These are phyloP conservation scores for Pseudonitzschia multiseries DNA, from an alignment of 108 stramenopile genomes.

Conservation along the genomic window DNA sequence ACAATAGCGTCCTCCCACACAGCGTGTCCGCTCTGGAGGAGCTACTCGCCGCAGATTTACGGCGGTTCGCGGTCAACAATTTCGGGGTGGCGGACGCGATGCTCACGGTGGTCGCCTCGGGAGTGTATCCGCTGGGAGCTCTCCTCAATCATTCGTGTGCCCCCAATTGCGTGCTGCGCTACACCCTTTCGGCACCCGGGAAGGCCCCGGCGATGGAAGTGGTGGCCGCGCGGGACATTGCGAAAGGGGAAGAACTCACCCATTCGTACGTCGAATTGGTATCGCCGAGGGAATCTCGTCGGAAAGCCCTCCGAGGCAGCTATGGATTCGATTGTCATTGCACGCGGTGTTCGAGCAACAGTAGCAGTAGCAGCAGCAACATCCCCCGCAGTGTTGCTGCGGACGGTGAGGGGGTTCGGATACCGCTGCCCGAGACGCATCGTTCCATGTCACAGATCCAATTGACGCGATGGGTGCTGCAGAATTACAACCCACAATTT, in stretches of 20 bases:
- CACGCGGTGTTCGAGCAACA: conserved; percentile 39
- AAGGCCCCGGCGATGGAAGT: conserved; percentile 26
- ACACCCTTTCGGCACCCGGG: conserved; percentile 4
- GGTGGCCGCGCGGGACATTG: conserved; percentile 27
- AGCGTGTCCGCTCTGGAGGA: neutral
- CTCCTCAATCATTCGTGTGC: conserved; percentile 74
- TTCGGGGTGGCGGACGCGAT: conserved; percentile 65
- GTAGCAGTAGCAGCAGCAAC: too few species aligned
- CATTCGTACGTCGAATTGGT: conserved; percentile 70
- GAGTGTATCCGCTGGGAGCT: conserved; percentile 68
- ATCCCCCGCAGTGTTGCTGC: too few species aligned
- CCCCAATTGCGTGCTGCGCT: conserved; percentile 66
- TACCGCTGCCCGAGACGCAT: conserved; percentile 9
- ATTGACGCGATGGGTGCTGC: conserved; percentile 10
- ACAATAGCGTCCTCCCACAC: too few species aligned
- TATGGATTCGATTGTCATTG: conserved; percentile 70
- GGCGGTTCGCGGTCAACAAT: conserved; percentile 53
- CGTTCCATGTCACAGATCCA: neutral
- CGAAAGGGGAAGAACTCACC: conserved; percentile 55
- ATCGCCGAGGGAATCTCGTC: conserved; percentile 36
- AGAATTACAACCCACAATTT: conserved; percentile 24
- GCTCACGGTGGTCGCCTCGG: conserved; percentile 44
- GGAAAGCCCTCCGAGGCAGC: conserved; percentile 31
- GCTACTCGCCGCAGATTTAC: conserved; percentile 18
- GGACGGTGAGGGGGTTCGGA: neutral